Evolutionary conservation across 2,329 filamentous ascomycete genomes (phyloP), one percentile per base, ranked within the genome.

Genomic region (Colletotrichum sp.): DNA sequence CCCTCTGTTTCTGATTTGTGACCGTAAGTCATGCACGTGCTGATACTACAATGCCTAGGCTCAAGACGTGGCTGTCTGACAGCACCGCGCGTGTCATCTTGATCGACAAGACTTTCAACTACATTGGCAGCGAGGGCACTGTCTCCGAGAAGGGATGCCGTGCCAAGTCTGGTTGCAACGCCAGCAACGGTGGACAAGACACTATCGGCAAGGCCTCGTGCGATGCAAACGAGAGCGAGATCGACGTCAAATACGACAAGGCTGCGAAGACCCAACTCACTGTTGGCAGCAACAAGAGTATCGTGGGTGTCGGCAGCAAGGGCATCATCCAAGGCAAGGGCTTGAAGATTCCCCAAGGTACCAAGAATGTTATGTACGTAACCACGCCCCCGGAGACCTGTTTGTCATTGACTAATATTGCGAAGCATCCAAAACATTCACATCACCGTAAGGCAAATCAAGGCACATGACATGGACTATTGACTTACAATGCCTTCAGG

Each of bases 241-340:
- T 86, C 49, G 84, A 84, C 9, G 88, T 84, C 52, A 85, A 71
- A 79, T 88, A 87, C 75, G 88, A 91, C 83, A 91, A 89, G 72
- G 90, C 90, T 59, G 90, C 86, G 77, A 77, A 85, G 3, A 80
- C 85, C 32, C 88, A 87, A 67, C 90, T 92, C 81, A 86, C 82
- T 16, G 87, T 92, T 79, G 83, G 83, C 26, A 90, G 88, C 76
- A 89, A 92, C 87, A 92, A 92, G 86, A 88, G 87, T 32, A 80
- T 92, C 72, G 81, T 92, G 49, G 90, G 91, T 30, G 82, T 87
- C 76, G 90, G 90, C 71, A 83, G 81, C 79, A 85, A 85, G 77
- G 90, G 89, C 81, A 81, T 91, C 57, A 91, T 92, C 82, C 88
- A 87, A 80, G 90, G 90, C 79, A 91, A 91, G 84, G 90, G 90